These are phyloP conservation scores for Eucalyptus curtisii DNA, from an alignment of 345 rosid species.

Conservation along the genomic window DNA sequence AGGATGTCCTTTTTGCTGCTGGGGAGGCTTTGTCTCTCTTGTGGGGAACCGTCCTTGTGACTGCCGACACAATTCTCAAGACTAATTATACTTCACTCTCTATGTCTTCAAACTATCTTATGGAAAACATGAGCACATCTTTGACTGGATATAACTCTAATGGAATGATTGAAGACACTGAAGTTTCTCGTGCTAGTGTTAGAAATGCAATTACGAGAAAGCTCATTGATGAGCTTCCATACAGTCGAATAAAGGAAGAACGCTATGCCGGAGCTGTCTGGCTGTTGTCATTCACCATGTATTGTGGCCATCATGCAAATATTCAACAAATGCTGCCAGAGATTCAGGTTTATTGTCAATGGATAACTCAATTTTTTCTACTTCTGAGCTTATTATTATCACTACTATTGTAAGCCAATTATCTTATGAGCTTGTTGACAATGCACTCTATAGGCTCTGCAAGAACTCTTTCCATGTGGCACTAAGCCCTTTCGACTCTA, in stretches of 20 bases:
- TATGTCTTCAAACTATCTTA: conserved; percentile 67
- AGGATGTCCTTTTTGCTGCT: conserved; percentile 86
- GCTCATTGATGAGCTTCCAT: conserved; percentile 70
- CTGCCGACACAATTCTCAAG: conserved; percentile 72
- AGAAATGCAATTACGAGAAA: conserved; percentile 59
- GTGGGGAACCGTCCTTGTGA: conserved; percentile 86
- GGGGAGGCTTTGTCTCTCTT: conserved; percentile 87
- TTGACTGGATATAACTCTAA: conserved; percentile 20
- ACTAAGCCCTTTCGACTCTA: neutral
- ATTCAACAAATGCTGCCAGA: conserved; percentile 81
- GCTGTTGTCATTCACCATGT: conserved; percentile 78
- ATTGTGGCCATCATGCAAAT: conserved; percentile 69
- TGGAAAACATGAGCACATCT: conserved; percentile 54
- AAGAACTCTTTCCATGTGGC: neutral
- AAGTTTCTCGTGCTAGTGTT: conserved; percentile 26
- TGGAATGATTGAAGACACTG: conserved; percentile 27
- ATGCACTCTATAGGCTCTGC: neutral
- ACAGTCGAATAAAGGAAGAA: conserved; percentile 86
- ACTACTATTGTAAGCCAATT: neutral
- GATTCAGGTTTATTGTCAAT: conserved; percentile 52
- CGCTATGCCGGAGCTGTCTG: conserved; percentile 91
- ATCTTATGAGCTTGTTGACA: neutral
- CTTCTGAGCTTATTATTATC: neutral
- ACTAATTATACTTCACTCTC: conserved; percentile 84
- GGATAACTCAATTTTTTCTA: neutral